Evolutionary conservation across 129 eudicot species (phyloP).

Genomic region (Flaveria robusta): DNA sequence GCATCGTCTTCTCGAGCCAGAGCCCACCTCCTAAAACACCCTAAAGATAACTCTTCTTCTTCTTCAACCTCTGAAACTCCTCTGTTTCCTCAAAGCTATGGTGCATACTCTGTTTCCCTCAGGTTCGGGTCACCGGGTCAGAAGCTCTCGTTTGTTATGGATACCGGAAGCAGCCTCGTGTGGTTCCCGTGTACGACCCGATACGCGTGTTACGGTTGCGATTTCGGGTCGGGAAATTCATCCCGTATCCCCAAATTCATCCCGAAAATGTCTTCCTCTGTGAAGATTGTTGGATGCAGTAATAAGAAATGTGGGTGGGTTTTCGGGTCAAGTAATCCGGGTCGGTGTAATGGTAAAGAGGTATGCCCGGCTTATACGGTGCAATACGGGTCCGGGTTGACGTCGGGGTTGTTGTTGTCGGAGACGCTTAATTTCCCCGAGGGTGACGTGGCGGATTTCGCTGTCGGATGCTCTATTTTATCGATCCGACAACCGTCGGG

Average conservation of each 20-base stretch:
- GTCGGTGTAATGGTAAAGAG: conserved; percentile 37
- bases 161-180: conserved; percentile 78
- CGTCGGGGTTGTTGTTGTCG: conserved; percentile 53
- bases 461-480: conserved; percentile 67
- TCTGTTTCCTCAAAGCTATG: conserved; percentile 66
- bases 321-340: conserved; percentile 41
- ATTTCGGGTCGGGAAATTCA: conserved; percentile 39
- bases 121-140: conserved; percentile 78
- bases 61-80: conserved; percentile 25
- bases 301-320: conserved; percentile 60
- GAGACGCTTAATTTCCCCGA: conserved; percentile 47
- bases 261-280: conserved; percentile 58
- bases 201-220: conserved; percentile 45
- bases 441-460: conserved; percentile 39
- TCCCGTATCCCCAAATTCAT: conserved; percentile 45
- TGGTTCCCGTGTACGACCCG: conserved; percentile 78
- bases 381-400: conserved; percentile 71
- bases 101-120: conserved; percentile 73
- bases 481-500: conserved; percentile 66
- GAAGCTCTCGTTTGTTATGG: conserved; percentile 55
- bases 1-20: conserved; percentile 44
- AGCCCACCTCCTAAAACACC: conserved; percentile 54
- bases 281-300: conserved; percentile 49
- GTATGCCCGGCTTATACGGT: conserved; percentile 61
- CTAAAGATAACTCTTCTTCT: conserved; percentile 21